Percentiles rank a stretch among this genome's conserved stretches.
These are phyloP conservation scores for Cyathus striatus DNA, from an alignment of 768 basidiomycete species.

Conservation along the genomic window DNA sequence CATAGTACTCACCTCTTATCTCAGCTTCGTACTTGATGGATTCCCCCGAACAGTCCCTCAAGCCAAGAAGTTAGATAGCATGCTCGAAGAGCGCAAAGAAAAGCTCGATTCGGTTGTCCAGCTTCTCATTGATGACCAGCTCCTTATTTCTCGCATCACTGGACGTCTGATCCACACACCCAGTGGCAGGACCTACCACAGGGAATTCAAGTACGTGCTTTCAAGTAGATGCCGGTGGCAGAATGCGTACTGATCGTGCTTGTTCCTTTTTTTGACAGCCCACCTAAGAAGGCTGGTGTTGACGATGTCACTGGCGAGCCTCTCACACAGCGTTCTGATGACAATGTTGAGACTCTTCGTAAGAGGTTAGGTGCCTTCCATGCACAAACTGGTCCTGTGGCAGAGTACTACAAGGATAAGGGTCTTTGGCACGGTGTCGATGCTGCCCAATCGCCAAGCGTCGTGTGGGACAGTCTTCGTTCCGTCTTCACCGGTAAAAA, in stretches of 20 bases:
- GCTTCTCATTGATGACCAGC: slow-evolving; percentile 86
- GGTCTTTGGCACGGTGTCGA: slow-evolving; percentile 90
- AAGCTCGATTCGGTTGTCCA: slow-evolving; percentile 91
- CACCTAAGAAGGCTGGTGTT: slow-evolving; percentile 91
- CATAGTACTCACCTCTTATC: not conserved
- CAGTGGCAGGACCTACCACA: slow-evolving; percentile 91
- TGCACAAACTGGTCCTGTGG: slow-evolving; percentile 90
- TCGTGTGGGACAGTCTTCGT: slow-evolving; percentile 85
- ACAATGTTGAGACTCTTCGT: slow-evolving; percentile 91
- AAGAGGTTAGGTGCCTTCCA: slow-evolving; percentile 91
- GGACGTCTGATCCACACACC: slow-evolving; percentile 90
- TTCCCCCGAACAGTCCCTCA: slow-evolving; percentile 98
- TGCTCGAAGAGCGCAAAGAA: slow-evolving; percentile 81
- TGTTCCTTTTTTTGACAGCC: slow-evolving; percentile 45
- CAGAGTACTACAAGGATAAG: slow-evolving; percentile 91
- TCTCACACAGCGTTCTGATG: slow-evolving; percentile 94
- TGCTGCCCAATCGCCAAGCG: slow-evolving; percentile 85
- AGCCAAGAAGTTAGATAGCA: slow-evolving; percentile 90
- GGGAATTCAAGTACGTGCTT: slow-evolving; percentile 79
- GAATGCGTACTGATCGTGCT: not conserved
- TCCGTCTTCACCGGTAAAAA: slow-evolving; percentile 55
- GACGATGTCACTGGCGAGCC: slow-evolving; percentile 97
- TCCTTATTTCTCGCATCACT: slow-evolving; percentile 96
- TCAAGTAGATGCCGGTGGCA: not conserved
- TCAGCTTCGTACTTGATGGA: slow-evolving; percentile 96